Evolutionary conservation across 2,329 filamentous ascomycete genomes (phyloP).

Genomic region (Podosphaera fusca): DNA sequence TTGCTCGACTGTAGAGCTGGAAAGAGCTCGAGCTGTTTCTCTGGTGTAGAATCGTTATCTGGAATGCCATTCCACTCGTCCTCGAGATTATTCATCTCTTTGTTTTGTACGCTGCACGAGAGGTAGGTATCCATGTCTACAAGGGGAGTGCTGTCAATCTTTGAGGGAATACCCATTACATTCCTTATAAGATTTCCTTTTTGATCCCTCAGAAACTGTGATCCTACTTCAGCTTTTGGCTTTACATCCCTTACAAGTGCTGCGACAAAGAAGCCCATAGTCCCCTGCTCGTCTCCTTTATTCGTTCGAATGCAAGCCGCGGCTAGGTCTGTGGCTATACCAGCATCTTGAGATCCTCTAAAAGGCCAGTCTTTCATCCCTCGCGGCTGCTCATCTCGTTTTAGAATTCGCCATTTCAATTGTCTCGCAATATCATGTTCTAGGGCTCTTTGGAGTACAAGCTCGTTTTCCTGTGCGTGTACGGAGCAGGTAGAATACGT

Average conservation of each 20-base stretch:
- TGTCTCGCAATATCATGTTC: conserved; percentile 38
- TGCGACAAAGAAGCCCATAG: conserved; percentile 93
- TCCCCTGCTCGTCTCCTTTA: conserved; percentile 57
- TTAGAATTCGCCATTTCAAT: conserved; percentile 57
- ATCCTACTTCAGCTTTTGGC: conserved; percentile 2
- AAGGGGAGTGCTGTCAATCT: conserved; percentile 9
- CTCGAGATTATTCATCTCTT: conserved; percentile 11
- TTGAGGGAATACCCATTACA: conserved; percentile 18
- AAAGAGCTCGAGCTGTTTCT: too few relatives aligned
- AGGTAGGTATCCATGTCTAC: conserved; percentile 2
- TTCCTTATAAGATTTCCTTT: conserved; percentile 27
- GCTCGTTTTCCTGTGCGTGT: conserved; percentile 71
- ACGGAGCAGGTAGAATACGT: conserved; percentile 91
- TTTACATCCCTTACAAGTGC: conserved; percentile 39
- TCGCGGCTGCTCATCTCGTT: conserved; percentile 45
- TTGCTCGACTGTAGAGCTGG: too few relatives aligned
- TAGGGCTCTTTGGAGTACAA: conserved; percentile 53
- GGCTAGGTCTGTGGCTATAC: conserved; percentile 29
- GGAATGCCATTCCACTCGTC: conserved; percentile 19
- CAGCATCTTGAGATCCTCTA: conserved; percentile 27
- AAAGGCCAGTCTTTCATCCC: conserved; percentile 59
- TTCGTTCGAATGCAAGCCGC: conserved; percentile 65
- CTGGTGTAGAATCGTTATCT: conserved; percentile 16
- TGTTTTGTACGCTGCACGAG: conserved; percentile 2
- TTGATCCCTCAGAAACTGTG: conserved; percentile 22